These are phyloP conservation scores for Xylaria sp. DNA, from an alignment of 2,329 filamentous ascomycete species.

Conservation along the genomic window DNA sequence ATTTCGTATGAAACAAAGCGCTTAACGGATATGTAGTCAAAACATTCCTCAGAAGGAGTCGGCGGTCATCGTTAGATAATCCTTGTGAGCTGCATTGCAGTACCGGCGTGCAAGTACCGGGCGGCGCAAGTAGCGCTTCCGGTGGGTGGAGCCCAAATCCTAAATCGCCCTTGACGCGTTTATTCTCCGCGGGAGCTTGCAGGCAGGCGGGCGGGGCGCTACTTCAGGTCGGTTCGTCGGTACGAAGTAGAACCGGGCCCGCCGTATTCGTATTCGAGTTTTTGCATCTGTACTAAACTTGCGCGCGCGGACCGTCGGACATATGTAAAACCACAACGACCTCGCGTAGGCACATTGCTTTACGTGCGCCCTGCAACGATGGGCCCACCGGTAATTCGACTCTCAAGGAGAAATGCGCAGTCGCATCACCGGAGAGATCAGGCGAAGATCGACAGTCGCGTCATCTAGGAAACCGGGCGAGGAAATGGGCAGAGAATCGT, in stretches of 20 bases:
- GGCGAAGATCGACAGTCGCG: too few species aligned
- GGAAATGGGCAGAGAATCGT: conserved; percentile 34
- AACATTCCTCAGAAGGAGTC: too few species aligned
- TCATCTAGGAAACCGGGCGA: not conserved
- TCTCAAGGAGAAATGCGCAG: conserved; percentile 15
- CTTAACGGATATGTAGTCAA: too few species aligned
- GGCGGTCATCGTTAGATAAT: too few species aligned
- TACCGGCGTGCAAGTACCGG: too few species aligned
- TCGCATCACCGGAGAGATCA: conserved; percentile 29
- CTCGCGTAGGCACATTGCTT: too few species aligned
- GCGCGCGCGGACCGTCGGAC: conserved; percentile 30
- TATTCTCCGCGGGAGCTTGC: not conserved
- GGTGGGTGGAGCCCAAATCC: not conserved
- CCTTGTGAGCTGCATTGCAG: too few species aligned
- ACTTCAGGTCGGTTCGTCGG: not conserved
- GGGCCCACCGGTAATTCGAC: conserved; percentile 20
- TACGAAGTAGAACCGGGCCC: not conserved
- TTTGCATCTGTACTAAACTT: not conserved
- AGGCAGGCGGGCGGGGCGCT: too few species aligned
- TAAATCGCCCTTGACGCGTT: conserved; percentile 5
- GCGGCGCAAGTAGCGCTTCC: too few species aligned
- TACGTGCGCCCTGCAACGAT: conserved; percentile 14
- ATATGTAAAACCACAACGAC: conserved; percentile 18
- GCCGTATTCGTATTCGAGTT: conserved; percentile 39
- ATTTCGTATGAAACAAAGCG: too few species aligned